A percentile compares a stretch with the other conserved stretches of the same genome.
phyloP scores from a whole-genome alignment of 257 asterid species.

The Lycium ferocissimum region DNA sequence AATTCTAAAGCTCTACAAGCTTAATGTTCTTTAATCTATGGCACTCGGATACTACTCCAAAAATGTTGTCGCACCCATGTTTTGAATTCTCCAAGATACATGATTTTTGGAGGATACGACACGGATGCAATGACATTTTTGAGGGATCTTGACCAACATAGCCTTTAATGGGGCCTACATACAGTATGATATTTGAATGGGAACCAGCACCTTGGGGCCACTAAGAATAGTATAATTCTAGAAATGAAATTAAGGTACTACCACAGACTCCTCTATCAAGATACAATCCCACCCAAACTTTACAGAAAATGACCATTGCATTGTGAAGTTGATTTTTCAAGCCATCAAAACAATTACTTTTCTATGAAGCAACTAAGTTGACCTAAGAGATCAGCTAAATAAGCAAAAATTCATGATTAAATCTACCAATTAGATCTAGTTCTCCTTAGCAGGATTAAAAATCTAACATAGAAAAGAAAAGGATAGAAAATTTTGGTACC shows the following conservation, averaged over 20 bases:
- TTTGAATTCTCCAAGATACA: background rate
- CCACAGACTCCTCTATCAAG: conserved; percentile 59
- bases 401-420: conserved; percentile 25
- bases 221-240: background rate
- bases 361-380: conserved; percentile 22
- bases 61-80: background rate
- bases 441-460: background rate
- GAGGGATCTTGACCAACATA: too few species aligned
- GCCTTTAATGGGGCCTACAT: conserved; percentile 31
- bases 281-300: conserved; percentile 34
- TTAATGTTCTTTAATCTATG: background rate
- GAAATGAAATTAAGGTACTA: conserved; percentile 35
- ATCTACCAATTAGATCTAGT: conserved; percentile 17
- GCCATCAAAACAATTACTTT: conserved; percentile 23
- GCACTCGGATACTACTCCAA: background rate
- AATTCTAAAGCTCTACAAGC: background rate
- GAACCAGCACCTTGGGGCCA: background rate
- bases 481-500: conserved; percentile 51
- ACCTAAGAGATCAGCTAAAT: conserved; percentile 20
- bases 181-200: background rate
- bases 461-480: conserved; percentile 31
- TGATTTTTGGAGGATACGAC: background rate
- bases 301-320: conserved; percentile 26
- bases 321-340: conserved; percentile 38
- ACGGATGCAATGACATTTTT: background rate